These are phyloP conservation scores for Ascochyta fabae DNA, from an alignment of 2,329 filamentous ascomycete genomes.

Conservation along the genomic window DNA sequence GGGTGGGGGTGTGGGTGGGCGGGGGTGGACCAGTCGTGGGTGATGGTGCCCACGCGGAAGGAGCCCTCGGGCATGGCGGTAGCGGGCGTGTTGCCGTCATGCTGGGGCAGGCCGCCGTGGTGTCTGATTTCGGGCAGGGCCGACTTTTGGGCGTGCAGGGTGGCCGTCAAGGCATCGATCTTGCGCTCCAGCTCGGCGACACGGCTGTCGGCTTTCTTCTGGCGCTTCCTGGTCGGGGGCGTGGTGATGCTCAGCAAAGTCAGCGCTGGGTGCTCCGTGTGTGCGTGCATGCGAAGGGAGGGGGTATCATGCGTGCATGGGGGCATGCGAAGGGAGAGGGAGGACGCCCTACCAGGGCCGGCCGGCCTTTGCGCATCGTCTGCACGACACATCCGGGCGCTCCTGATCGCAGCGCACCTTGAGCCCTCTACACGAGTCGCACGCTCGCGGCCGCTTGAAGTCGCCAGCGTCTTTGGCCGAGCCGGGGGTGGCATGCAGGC, in stretches of 20 bases:
- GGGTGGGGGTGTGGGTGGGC: constrained; percentile 14
- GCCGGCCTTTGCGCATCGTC: constrained; percentile 80
- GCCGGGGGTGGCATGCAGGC: constrained; percentile 36
- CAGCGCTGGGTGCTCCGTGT: background rate
- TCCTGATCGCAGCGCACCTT: constrained; percentile 77
- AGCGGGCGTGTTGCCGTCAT: constrained; percentile 18
- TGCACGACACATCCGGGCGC: constrained; percentile 63
- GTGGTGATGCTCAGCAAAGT: constrained; percentile 56
- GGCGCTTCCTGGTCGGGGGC: constrained; percentile 75
- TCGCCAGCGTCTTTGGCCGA: constrained; percentile 46
- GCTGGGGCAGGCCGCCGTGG: constrained; percentile 32
- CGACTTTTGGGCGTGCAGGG: constrained; percentile 66
- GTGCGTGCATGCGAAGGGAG: constrained; percentile 48
- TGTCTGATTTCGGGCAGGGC: constrained; percentile 29
- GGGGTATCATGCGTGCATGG: constrained; percentile 10
- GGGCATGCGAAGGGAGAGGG: constrained; percentile 29
- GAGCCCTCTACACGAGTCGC: constrained; percentile 56
- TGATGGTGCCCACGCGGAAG: constrained; percentile 35
- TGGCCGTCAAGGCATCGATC: constrained; percentile 86
- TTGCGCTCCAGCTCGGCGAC: constrained; percentile 92
- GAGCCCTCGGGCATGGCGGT: constrained; percentile 31
- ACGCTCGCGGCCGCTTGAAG: constrained; percentile 55
- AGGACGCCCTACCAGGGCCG: constrained; percentile 70
- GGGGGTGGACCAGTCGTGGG: constrained; percentile 39
- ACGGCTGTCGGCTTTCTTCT: constrained; percentile 89